Conservation (phyloP, 2,329 filamentous ascomycete species). For the Cladobotryum protrusum region DNA sequence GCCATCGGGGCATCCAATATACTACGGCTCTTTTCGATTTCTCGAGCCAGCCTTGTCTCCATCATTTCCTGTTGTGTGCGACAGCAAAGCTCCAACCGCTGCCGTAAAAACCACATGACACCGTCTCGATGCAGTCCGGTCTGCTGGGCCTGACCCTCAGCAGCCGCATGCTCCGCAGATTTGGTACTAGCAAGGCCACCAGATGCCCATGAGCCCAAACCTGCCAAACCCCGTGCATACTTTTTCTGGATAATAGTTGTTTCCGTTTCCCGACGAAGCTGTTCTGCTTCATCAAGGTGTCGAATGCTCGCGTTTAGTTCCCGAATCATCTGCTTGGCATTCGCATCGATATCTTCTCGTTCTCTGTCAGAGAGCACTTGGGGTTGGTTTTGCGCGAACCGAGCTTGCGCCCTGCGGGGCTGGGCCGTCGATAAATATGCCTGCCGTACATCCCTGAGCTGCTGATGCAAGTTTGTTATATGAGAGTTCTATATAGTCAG, state of each 20-base stretch:
- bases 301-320: conserved; percentile 78
- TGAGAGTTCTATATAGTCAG: conserved; percentile 63
- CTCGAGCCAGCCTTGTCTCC: conserved; percentile 75
- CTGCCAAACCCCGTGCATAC: conserved; percentile 58
- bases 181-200: conserved; percentile 42
- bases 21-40: conserved; percentile 85
- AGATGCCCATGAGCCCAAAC: conserved; percentile 61
- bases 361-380: conserved; percentile 70
- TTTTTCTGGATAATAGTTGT: conserved; percentile 65
- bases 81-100: conserved; percentile 68
- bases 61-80: conserved; percentile 85
- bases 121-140: conserved; percentile 69
- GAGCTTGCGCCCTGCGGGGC: conserved; percentile 51
- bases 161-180: conserved; percentile 60
- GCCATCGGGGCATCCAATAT: conserved; percentile 44
- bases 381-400: conserved; percentile 37
- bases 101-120: conserved; percentile 74
- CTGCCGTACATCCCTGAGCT: conserved; percentile 78
- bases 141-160: conserved; percentile 64
- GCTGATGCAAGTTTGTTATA: conserved; percentile 70
- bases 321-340: conserved; percentile 77
- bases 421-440: conserved; percentile 82
- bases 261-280: conserved; percentile 71
- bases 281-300: conserved; percentile 73
- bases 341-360: conserved; percentile 79